Evolutionary conservation across 768 basidiomycete species (phyloP).

Genomic region (Trametes sanguinea): DNA sequence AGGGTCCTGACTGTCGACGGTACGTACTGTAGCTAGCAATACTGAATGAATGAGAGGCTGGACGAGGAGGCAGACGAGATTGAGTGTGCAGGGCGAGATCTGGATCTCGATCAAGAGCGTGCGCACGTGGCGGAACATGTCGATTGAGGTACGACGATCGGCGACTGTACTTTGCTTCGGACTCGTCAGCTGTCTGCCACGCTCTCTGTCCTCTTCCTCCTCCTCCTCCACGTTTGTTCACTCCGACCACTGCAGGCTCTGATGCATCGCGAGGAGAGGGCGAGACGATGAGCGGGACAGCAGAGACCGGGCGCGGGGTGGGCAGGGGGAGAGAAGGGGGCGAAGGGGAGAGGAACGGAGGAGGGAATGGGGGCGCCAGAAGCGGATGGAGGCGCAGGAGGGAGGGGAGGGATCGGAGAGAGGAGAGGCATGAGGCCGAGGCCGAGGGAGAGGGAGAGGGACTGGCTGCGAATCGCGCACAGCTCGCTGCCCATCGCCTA

Average conservation of each 20-base stretch:
- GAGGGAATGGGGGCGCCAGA: conserved; percentile 2
- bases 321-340: background rate
- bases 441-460: background rate
- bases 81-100: conserved; percentile 20
- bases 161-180: background rate
- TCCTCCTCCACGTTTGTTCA: background rate
- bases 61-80: conserved; percentile 10
- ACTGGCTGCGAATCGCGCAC: conserved; percentile 15
- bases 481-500: background rate
- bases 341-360: background rate
- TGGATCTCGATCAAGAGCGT: conserved; percentile 14
- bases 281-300: background rate
- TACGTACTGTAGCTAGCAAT: too few relatives aligned
- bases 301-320: background rate
- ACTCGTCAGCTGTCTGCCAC: too few relatives aligned
- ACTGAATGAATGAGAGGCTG: too few relatives aligned
- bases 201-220: background rate
- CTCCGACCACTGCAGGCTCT: background rate
- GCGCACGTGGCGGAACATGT: conserved; percentile 9
- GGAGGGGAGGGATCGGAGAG: conserved; percentile 16
- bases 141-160: conserved; percentile 24
- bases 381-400: conserved; percentile 2
- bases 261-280: background rate
- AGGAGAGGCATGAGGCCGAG: conserved; percentile 18
- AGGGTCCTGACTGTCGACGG: background rate